Percentiles rank a stretch among this genome's conserved stretches.
Conservation (phyloP, 345 rosid genomes). For the Schrenkiella parvula region DNA sequence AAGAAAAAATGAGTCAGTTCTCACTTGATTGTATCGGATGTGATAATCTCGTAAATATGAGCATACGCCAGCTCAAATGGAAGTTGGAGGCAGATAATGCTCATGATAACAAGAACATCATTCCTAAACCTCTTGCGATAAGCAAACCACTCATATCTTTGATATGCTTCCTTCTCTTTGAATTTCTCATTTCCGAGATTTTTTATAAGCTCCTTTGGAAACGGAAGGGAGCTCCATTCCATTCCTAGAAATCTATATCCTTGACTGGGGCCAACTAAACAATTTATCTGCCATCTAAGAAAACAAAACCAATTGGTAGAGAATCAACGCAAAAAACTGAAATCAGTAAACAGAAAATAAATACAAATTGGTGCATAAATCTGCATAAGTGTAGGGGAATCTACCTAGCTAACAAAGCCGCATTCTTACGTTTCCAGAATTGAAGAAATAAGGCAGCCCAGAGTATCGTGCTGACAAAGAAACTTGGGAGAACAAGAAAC, state of each 20-base stretch:
- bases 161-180: conserved; percentile 68
- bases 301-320: conserved; percentile 6
- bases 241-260: conserved; percentile 50
- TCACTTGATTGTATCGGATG: conserved; percentile 61
- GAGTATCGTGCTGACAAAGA: conserved; percentile 60
- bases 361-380: not conserved
- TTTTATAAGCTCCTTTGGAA: conserved; percentile 46
- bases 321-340: not conserved
- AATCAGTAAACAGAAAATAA: not conserved
- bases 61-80: conserved; percentile 98
- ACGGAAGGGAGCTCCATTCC: conserved; percentile 54
- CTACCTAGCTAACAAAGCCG: conserved; percentile 75
- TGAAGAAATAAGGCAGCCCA: conserved; percentile 93
- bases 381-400: not conserved
- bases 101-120: conserved; percentile 58
- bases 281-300: conserved; percentile 78
- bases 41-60: conserved; percentile 69
- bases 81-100: conserved; percentile 87
- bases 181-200: conserved; percentile 42
- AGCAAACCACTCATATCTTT: conserved; percentile 85
- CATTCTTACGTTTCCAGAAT: conserved; percentile 94
- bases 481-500: conserved; percentile 63
- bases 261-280: conserved; percentile 55
- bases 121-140: conserved; percentile 74
- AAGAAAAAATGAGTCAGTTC: conserved; percentile 19